Evolutionary conservation across 768 basidiomycete genomes (phyloP), one percentile per base, ranked within the genome.

Genomic region (Arthromyces matolae): DNA sequence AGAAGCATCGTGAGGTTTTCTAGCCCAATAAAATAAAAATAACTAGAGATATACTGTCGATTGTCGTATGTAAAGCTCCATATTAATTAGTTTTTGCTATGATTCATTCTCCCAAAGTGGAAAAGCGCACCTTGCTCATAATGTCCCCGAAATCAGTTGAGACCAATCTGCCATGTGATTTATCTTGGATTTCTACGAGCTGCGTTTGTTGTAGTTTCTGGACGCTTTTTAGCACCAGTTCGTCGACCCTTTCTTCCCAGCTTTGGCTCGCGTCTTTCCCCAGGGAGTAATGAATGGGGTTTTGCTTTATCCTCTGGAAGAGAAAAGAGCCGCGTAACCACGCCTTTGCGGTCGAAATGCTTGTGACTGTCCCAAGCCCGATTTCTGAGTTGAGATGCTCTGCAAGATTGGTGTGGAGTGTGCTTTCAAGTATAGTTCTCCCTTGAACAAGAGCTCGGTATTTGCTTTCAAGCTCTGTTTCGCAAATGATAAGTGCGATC

Each of bases 371-470:
- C 2, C 83, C 80, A 8, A 97, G 75, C 0, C 86, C 86, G 45
- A 97, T 86, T 68, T 99, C 95, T 2, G 92, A 92, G 60, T 97
- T 97, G 54, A 99, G 68, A 64, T 97, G 93, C 63, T 98, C 95
- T 3, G 83, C 70, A 5, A 99, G 77, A 60, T 89, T 88, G 40
- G 70, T 68, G 64, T 96, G 93, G 8, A 94, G 78, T 50, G 76
- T 84, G 59, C 90, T 93, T 67, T 97, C 95, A 27, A 99, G 73
- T 13, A 86, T 68, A 0, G 86, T 92, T 45, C 72, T 79, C 5
- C 89, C 88, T 55, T 84, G 82, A 1, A 75, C 73, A 14, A 93
- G 72, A 3, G 76, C 69, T 38, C 76, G 73, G 64, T 93, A 94
- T 60, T 90, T 90, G 13, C 65, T 63, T 60, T 87, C 86, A 1